Evolutionary conservation across 2,329 filamentous ascomycete species (phyloP).

Genomic region (Phialophora expanda): DNA sequence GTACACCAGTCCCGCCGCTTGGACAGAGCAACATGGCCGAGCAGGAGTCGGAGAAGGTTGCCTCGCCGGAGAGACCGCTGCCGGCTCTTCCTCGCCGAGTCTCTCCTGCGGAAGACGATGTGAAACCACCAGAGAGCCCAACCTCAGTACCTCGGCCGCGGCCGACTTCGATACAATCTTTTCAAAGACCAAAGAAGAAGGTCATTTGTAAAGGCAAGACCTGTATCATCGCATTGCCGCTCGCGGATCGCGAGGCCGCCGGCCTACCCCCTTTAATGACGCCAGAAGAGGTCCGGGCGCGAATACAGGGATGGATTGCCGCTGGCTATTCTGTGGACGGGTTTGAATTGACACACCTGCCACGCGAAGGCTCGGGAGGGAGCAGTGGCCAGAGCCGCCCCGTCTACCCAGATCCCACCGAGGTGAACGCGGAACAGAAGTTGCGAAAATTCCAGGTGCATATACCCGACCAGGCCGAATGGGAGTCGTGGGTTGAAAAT

Average conservation of each 20-base stretch:
- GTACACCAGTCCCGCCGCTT: slow-evolving; percentile 17
- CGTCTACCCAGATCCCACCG: slow-evolving; percentile 50
- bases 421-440: slow-evolving; percentile 46
- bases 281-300: slow-evolving; percentile 47
- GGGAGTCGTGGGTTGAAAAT: slow-evolving; percentile 80
- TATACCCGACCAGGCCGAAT: slow-evolving; percentile 59
- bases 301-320: slow-evolving; percentile 49
- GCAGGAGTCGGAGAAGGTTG: slow-evolving; percentile 12
- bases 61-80: slow-evolving; percentile 17
- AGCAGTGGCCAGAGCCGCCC: slow-evolving; percentile 49
- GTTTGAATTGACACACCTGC: slow-evolving; percentile 44
- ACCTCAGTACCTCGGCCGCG: slow-evolving; percentile 54
- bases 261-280: slow-evolving; percentile 48
- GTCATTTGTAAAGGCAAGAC: slow-evolving; percentile 76
- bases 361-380: slow-evolving; percentile 1
- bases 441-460: slow-evolving; percentile 45
- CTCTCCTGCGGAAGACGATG: slow-evolving; percentile 16
- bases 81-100: slow-evolving; percentile 18
- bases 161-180: slow-evolving; percentile 45
- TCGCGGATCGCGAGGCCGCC: slow-evolving; percentile 69
- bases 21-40: slow-evolving; percentile 21
- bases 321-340: slow-evolving; percentile 52
- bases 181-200: slow-evolving; percentile 66
- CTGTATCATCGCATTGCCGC: slow-evolving; percentile 72
- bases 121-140: slow-evolving; percentile 23